Percentiles rank a stretch among this genome's conserved stretches.
phyloP scores from a whole-genome alignment of 1,139 yeast genomes.

The Taiozyma sp. region DNA sequence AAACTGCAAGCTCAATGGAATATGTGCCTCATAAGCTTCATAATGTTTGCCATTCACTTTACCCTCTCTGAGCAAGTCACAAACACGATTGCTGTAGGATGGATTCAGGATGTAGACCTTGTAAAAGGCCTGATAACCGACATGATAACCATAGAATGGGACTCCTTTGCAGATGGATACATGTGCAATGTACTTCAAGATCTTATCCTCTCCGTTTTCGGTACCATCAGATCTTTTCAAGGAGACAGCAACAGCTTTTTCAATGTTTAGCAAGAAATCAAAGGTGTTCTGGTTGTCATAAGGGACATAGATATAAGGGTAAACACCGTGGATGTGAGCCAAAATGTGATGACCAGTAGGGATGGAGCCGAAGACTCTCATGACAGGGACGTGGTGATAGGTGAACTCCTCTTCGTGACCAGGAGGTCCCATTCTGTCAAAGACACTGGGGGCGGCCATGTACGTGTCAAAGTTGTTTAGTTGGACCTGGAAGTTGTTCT shows the following conservation, averaged over 20 bases:
- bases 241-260: conserved; percentile 14
- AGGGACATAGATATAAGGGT: conserved; percentile 74
- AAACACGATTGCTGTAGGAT: conserved; percentile 49
- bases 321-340: conserved; percentile 79
- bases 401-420: conserved; percentile 13
- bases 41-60: conserved; percentile 30
- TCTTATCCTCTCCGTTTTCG: conserved; percentile 18
- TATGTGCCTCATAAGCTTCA: conserved; percentile 73
- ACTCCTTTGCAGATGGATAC: conserved; percentile 68
- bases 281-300: conserved; percentile 35
- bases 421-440: conserved; percentile 34
- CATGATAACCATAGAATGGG: conserved; percentile 80
- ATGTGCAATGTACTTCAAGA: conserved; percentile 52
- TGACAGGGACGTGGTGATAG: conserved; percentile 57
- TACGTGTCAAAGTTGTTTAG: conserved; percentile 63
- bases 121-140: conserved; percentile 58
- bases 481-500: conserved; percentile 31
- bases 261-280: conserved; percentile 16
- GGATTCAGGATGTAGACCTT: conserved; percentile 72
- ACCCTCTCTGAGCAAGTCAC: conserved; percentile 55
- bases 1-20: conserved; percentile 75
- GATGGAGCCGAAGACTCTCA: conserved; percentile 71
- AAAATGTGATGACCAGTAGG: conserved; percentile 50
- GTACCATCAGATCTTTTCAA: conserved; percentile 10
- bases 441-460: conserved; percentile 40